Evolutionary conservation across 345 rosid species (phyloP).

Genomic region (Zanthoxylum bungeanum): DNA sequence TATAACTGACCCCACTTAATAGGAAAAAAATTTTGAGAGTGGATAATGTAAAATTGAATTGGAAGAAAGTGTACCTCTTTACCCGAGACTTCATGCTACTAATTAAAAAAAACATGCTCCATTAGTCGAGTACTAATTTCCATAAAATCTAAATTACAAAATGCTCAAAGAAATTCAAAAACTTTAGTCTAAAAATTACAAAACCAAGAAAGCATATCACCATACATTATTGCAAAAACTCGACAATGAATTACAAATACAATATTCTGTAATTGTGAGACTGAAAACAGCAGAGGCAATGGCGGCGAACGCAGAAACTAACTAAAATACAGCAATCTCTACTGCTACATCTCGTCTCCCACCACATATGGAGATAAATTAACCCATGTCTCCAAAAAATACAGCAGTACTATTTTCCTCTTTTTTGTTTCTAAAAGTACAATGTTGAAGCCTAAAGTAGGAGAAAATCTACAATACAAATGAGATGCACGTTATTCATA

Average conservation of each 20-base stretch:
- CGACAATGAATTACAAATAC: slow-evolving; percentile 10
- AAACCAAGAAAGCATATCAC: neutral
- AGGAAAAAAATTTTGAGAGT: no score
- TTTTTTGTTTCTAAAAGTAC: neutral
- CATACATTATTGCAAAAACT: slow-evolving; percentile 7
- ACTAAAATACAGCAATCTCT: neutral
- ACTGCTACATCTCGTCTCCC: slow-evolving; percentile 17
- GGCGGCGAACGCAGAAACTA: slow-evolving; percentile 13
- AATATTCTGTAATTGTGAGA: slow-evolving; percentile 3
- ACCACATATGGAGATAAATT: neutral
- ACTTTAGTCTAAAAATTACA: slow-evolving; percentile 1
- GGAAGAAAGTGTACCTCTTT: no score
- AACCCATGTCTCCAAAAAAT: neutral
- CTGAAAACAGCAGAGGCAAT: neutral
- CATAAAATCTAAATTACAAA: neutral
- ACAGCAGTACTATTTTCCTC: neutral
- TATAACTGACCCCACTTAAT: no score
- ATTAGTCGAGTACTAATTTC: neutral
- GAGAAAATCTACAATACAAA: no score
- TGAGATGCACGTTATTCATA: no score
- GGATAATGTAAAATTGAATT: no score
- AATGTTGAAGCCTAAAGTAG: slow-evolving; percentile 13
- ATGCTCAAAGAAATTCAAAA: neutral
- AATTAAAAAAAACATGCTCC: neutral
- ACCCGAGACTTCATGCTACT: neutral